phyloP scores from a whole-genome alignment of 1,284 basidiomycete genomes.

The Tilletia horrida region DNA sequence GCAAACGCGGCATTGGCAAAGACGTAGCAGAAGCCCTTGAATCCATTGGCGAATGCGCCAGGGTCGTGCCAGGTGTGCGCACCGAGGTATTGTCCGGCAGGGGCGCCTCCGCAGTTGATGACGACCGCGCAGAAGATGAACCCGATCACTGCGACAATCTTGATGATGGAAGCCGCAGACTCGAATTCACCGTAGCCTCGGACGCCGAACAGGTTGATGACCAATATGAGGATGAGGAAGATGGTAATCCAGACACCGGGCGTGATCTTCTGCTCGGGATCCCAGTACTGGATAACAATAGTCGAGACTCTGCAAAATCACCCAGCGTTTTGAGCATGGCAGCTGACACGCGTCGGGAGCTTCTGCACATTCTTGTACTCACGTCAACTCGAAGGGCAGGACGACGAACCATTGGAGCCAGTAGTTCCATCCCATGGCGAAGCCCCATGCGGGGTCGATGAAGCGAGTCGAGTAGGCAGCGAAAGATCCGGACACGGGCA shows the following conservation, averaged over 20 bases:
- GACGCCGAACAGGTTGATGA: constrained; percentile 45
- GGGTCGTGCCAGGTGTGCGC: constrained; percentile 17
- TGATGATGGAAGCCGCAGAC: constrained; percentile 62
- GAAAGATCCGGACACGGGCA: constrained; percentile 49
- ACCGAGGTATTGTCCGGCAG: constrained; percentile 28
- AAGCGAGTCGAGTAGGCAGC: constrained; percentile 43
- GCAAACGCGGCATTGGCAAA: constrained; percentile 52
- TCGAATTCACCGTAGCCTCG: constrained; percentile 60
- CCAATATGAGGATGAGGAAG: constrained; percentile 36
- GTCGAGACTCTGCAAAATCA: constrained; percentile 56
- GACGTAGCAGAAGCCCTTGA: constrained; percentile 51
- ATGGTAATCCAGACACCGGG: constrained; percentile 43
- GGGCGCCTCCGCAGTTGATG: constrained; percentile 55
- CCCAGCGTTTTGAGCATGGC: not conserved
- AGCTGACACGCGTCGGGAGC: not conserved
- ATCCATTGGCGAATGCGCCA: constrained; percentile 50
- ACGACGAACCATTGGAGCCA: constrained; percentile 27
- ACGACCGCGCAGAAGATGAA: constrained; percentile 64
- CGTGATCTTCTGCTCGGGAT: constrained; percentile 35
- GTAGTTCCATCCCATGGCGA: constrained; percentile 59
- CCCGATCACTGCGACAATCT: constrained; percentile 62
- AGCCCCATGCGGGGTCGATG: constrained; percentile 69
- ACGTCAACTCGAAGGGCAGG: constrained; percentile 34
- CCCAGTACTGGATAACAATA: constrained; percentile 53
- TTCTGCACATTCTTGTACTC: not conserved